Conservation (phyloP, 2,329 filamentous ascomycete genomes). For the Penicillium paneum region DNA sequence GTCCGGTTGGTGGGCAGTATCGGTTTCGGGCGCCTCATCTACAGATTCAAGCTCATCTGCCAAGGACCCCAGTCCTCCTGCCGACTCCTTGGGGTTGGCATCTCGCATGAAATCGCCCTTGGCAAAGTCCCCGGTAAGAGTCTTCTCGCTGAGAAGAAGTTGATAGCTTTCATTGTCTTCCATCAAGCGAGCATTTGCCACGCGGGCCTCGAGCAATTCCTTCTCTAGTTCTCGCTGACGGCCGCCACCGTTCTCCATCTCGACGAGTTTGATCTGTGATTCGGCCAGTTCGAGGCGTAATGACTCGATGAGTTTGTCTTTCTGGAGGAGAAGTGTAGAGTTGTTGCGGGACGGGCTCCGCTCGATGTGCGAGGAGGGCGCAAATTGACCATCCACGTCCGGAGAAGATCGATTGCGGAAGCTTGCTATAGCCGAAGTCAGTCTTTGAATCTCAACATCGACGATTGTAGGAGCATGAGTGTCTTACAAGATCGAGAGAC, state of each 20-base stretch:
- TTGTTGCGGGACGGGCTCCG: constrained; percentile 86
- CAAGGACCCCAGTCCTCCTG: constrained; percentile 54
- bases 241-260: constrained; percentile 90
- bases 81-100: constrained; percentile 41
- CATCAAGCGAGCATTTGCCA: constrained; percentile 94
- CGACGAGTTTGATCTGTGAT: constrained; percentile 89
- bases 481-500: constrained; percentile 52
- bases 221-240: constrained; percentile 86
- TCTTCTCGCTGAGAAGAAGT: constrained; percentile 88
- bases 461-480: background rate
- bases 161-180: constrained; percentile 99
- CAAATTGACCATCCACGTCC: constrained; percentile 77
- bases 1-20: constrained; percentile 66
- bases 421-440: constrained; percentile 36
- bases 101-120: constrained; percentile 74
- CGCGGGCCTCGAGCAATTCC: constrained; percentile 82
- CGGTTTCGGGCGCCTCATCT: constrained; percentile 59
- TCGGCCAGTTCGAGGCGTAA: constrained; percentile 89
- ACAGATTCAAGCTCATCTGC: constrained; percentile 84
- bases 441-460: constrained; percentile 3
- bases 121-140: constrained; percentile 86
- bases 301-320: constrained; percentile 93
- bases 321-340: constrained; percentile 86
- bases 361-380: constrained; percentile 77
- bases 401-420: constrained; percentile 54